Conservation (phyloP, 1,139 yeast genomes). For the Meyerozyma guilliermondii region DNA sequence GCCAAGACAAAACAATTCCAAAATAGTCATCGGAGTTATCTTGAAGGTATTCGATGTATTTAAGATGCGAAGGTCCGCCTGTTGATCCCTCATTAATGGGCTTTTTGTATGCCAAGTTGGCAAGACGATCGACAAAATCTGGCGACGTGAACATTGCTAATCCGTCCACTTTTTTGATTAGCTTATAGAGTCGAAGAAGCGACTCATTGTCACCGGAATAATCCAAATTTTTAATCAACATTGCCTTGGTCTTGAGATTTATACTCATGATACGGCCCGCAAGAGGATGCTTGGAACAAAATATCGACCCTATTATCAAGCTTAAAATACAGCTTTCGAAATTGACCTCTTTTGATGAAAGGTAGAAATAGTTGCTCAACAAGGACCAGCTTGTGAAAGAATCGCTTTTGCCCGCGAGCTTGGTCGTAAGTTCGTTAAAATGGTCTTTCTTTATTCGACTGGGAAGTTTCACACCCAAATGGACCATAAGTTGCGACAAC, state of each 20-base stretch:
- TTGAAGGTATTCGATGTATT: constrained; percentile 27
- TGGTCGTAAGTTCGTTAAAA: constrained; percentile 16
- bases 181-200: constrained; percentile 19
- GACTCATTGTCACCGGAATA: constrained; percentile 23
- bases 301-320: constrained; percentile 26
- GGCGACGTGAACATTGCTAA: constrained; percentile 27
- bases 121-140: constrained; percentile 22
- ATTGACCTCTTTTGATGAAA: constrained; percentile 27
- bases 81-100: constrained; percentile 21
- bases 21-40: constrained; percentile 19
- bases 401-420: constrained; percentile 20
- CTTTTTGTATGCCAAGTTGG: constrained; percentile 19
- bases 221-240: constrained; percentile 27
- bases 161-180: constrained; percentile 32
- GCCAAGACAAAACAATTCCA: constrained; percentile 29
- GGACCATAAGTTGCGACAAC: constrained; percentile 22
- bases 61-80: constrained; percentile 26
- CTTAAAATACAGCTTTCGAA: constrained; percentile 35
- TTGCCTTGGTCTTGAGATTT: constrained; percentile 23
- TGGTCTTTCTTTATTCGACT: constrained; percentile 13
- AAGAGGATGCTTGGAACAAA: constrained; percentile 19
- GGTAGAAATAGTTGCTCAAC: constrained; percentile 24
- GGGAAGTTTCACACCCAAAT: constrained; percentile 29
- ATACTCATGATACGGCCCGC: constrained; percentile 17
- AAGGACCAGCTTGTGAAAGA: constrained; percentile 13